These are phyloP conservation scores for Nematocida minor DNA, from an alignment of 371 early-diverging fungal genomes.

Conservation along the genomic window DNA sequence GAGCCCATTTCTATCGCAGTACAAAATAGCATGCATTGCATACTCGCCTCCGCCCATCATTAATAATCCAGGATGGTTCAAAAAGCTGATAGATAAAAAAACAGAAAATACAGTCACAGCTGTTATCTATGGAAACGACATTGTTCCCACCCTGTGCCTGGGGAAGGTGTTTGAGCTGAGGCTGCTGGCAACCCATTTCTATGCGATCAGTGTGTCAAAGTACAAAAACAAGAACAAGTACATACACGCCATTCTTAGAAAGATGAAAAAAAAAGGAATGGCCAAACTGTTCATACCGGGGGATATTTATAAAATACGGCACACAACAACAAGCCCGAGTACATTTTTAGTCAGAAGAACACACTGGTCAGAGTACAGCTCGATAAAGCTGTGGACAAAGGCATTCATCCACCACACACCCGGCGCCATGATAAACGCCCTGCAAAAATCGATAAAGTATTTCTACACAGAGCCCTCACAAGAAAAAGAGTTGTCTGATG, in stretches of 20 bases:
- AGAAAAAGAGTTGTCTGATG: no score
- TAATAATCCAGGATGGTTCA: constrained; percentile 15
- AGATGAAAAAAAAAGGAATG: constrained; percentile 50
- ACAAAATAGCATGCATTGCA: constrained; percentile 10
- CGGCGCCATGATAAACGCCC: constrained; percentile 37
- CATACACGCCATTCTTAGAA: constrained; percentile 50
- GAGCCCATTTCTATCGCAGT: neutral
- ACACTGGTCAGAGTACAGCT: constrained; percentile 27
- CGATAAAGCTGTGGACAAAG: constrained; percentile 29
- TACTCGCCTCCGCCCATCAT: constrained; percentile 46
- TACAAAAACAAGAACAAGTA: constrained; percentile 25
- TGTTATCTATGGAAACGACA: constrained; percentile 61
- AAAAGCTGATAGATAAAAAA: constrained; percentile 1
- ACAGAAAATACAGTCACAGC: constrained; percentile 39
- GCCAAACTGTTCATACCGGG: constrained; percentile 63
- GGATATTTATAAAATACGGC: constrained; percentile 54
- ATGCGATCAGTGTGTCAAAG: constrained; percentile 37
- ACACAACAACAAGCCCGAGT: constrained; percentile 22
- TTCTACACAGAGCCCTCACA: neutral
- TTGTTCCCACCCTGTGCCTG: constrained; percentile 56
- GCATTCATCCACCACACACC: constrained; percentile 44
- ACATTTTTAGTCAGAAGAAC: constrained; percentile 37
- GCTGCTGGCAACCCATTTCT: constrained; percentile 57
- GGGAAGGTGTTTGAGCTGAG: constrained; percentile 62
- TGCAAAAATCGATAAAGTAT: constrained; percentile 27